Conservation (phyloP, 2,329 filamentous ascomycete species). For the Didymella pinodella region DNA sequence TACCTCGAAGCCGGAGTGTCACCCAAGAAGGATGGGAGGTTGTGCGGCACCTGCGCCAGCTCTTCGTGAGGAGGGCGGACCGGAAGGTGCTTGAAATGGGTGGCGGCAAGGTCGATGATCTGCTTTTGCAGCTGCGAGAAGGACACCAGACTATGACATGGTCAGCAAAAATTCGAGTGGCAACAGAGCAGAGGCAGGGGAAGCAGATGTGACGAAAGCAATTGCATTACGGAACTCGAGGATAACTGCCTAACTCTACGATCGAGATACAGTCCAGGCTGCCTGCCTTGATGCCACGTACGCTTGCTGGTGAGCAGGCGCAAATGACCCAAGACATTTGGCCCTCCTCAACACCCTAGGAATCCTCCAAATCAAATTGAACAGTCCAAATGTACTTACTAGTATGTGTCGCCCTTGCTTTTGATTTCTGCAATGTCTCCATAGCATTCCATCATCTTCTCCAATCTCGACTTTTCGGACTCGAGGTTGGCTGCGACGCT, state of each 20-base stretch:
- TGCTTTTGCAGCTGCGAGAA: constrained; percentile 61
- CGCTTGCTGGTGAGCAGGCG: constrained; percentile 18
- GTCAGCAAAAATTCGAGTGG: constrained; percentile 29
- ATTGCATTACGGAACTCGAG: constrained; percentile 39
- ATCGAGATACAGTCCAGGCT: constrained; percentile 24
- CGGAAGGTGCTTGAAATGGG: constrained; percentile 61
- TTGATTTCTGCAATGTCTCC: constrained; percentile 54
- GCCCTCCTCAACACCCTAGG: constrained; percentile 23
- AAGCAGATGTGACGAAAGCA: constrained; percentile 23
- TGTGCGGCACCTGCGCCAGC: constrained; percentile 60
- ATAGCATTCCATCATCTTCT: constrained; percentile 55
- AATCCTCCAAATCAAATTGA: constrained; percentile 25
- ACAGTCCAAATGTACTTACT: constrained; percentile 51
- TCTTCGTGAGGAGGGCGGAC: constrained; percentile 60
- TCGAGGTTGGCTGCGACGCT: constrained; percentile 52
- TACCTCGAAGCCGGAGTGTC: constrained; percentile 60
- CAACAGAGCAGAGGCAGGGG: constrained; percentile 18
- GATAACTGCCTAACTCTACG: constrained; percentile 22
- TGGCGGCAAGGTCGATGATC: constrained; percentile 61
- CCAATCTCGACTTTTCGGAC: constrained; percentile 52
- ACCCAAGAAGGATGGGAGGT: constrained; percentile 63
- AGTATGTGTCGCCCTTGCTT: constrained; percentile 54
- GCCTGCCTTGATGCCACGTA: constrained; percentile 22
- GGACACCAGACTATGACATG: constrained; percentile 55
- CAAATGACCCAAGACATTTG: constrained; percentile 25